These are phyloP conservation scores for Ceratocystis eucalypticola DNA, from an alignment of 2,329 filamentous ascomycete species.

Conservation along the genomic window DNA sequence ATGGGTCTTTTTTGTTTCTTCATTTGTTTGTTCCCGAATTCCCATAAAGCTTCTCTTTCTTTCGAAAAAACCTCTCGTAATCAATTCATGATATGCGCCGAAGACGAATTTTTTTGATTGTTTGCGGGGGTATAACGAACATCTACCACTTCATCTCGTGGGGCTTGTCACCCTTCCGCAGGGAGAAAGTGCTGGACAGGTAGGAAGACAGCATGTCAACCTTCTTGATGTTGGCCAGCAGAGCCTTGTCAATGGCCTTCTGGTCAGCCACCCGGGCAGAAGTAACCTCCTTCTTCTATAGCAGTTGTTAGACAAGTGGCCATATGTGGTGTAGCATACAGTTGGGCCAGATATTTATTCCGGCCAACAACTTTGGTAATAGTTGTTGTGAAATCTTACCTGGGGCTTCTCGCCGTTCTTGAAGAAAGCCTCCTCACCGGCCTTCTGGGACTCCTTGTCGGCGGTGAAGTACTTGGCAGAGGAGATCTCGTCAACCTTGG, in stretches of 20 bases:
- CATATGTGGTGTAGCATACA: not conserved
- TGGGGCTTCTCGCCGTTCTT: conserved; percentile 96
- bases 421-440: conserved; percentile 97
- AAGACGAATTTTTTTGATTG: conserved; percentile 23
- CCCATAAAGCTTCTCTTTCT: conserved; percentile 15
- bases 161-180: conserved; percentile 98
- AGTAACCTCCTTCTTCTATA: conserved; percentile 91
- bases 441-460: conserved; percentile 92
- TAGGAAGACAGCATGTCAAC: conserved; percentile 87
- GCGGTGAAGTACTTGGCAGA: conserved; percentile 86
- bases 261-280: conserved; percentile 91
- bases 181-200: conserved; percentile 90
- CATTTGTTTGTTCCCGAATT: conserved; percentile 15
- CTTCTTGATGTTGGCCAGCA: conserved; percentile 96
- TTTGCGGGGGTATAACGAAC: conserved; percentile 21
- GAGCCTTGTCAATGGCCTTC: conserved; percentile 95
- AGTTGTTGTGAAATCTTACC: conserved; percentile 43
- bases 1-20: conserved; percentile 17
- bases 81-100: conserved; percentile 18
- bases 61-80: conserved; percentile 18
- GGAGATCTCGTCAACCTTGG: conserved; percentile 71
- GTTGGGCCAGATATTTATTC: not conserved
- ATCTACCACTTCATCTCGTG: conserved; percentile 99
- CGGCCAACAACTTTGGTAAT: no score
- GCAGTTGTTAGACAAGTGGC: conserved; percentile 13